These are phyloP conservation scores for Aspergillus versicolor DNA, from an alignment of 2,329 filamentous ascomycete genomes.

Conservation along the genomic window DNA sequence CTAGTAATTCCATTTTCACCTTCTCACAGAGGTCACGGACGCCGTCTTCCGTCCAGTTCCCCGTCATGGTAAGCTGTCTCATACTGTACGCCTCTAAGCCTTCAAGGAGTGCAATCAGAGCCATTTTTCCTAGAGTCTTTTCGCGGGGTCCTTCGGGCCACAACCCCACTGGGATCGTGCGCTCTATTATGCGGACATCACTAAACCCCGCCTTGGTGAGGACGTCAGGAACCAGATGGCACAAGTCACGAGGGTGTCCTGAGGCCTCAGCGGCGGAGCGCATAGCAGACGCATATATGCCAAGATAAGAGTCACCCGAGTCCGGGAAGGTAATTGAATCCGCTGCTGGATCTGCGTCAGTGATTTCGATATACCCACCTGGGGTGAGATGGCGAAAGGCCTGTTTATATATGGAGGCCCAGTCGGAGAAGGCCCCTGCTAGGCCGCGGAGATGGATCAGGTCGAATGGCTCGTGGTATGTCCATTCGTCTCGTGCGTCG, in stretches of 20 bases:
- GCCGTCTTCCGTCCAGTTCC: slow-evolving; percentile 33
- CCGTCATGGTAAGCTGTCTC: slow-evolving; percentile 34
- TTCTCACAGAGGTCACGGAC: slow-evolving; percentile 39
- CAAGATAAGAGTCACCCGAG: slow-evolving; percentile 31
- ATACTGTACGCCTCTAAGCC: slow-evolving; percentile 40
- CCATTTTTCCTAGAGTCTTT: slow-evolving; percentile 43
- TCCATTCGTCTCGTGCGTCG: slow-evolving; percentile 49
- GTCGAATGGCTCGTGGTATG: slow-evolving; percentile 50
- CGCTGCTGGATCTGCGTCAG: slow-evolving; percentile 38
- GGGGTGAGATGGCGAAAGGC: slow-evolving; percentile 46
- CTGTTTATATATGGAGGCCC: slow-evolving; percentile 47
- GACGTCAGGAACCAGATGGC: slow-evolving; percentile 42
- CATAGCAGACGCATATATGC: slow-evolving; percentile 34
- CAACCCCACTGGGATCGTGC: slow-evolving; percentile 37
- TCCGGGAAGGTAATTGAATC: slow-evolving; percentile 25
- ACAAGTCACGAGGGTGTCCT: slow-evolving; percentile 42
- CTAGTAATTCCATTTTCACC: slow-evolving; percentile 38
- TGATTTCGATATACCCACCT: slow-evolving; percentile 49
- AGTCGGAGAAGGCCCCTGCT: slow-evolving; percentile 49
- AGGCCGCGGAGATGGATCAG: slow-evolving; percentile 51
- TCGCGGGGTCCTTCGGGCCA: slow-evolving; percentile 36
- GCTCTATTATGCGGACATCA: slow-evolving; percentile 40
- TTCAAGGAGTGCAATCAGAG: slow-evolving; percentile 40
- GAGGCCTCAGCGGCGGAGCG: slow-evolving; percentile 40
- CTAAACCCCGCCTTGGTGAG: slow-evolving; percentile 47